These are phyloP conservation scores for Colletotrichum lini DNA, from an alignment of 2,329 filamentous ascomycete species.

Conservation along the genomic window DNA sequence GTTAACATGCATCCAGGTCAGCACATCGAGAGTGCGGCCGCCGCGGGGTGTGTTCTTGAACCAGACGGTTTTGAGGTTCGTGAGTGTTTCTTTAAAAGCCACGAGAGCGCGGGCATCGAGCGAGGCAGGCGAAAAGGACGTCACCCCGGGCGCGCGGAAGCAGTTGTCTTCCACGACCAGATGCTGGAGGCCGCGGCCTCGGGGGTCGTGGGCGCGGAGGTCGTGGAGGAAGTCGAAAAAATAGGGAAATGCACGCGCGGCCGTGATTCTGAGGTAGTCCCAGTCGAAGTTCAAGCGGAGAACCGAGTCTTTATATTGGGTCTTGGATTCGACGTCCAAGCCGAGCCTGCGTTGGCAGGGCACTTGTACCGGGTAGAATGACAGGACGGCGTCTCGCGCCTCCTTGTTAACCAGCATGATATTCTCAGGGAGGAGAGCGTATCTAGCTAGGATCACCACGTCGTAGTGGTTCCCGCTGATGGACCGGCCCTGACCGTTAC, in stretches of 20 bases:
- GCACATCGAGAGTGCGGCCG: constrained; percentile 22
- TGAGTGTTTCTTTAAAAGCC: neutral
- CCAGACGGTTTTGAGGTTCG: constrained; percentile 29
- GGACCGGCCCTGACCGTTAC: neutral
- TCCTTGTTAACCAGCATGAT: constrained; percentile 16
- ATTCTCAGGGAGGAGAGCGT: neutral
- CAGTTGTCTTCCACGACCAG: constrained; percentile 7
- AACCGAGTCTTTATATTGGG: neutral
- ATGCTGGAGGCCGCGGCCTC: constrained; percentile 18
- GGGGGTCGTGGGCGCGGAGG: constrained; percentile 22
- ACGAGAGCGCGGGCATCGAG: constrained; percentile 3
- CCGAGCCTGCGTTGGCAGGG: constrained; percentile 13
- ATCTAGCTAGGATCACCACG: neutral
- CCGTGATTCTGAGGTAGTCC: constrained; percentile 20
- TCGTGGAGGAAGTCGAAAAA: constrained; percentile 36
- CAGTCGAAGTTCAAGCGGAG: constrained; percentile 20
- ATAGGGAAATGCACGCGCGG: neutral
- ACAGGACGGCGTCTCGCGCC: neutral
- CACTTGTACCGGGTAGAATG: constrained; percentile 22
- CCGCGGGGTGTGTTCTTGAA: constrained; percentile 9
- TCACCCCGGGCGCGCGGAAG: neutral
- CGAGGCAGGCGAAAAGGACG: neutral
- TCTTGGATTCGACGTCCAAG: neutral
- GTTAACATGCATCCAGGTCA: constrained; percentile 9
- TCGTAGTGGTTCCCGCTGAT: constrained; percentile 25